phyloP scores from a whole-genome alignment of 192 early-diverging fungal genomes.

The Diversispora epigaea region DNA sequence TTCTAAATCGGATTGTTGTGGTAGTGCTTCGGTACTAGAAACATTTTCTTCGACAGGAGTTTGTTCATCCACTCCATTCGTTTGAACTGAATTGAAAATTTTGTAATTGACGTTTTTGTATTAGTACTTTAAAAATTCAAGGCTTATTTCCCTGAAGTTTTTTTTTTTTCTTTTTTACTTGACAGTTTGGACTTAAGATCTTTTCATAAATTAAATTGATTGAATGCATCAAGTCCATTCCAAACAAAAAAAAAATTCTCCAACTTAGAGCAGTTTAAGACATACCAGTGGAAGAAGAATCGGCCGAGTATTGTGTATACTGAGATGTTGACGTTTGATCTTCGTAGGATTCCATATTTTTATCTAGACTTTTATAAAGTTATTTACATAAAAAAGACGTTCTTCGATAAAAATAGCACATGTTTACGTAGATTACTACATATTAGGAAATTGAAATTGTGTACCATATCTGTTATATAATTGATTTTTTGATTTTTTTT shows the following conservation, averaged over 20 bases:
- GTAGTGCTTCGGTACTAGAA: not conserved
- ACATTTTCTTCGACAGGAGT: not conserved
- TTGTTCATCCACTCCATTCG: constrained; percentile 19
- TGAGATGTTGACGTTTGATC: constrained; percentile 11
- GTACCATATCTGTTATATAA: too few species aligned
- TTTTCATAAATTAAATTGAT: not conserved
- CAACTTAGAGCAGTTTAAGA: not conserved
- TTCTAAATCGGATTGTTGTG: constrained; percentile 50
- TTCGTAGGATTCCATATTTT: constrained; percentile 7
- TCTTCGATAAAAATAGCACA: too few species aligned
- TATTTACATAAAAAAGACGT: too few species aligned
- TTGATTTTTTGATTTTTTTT: too few species aligned
- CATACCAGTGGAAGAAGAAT: not conserved
- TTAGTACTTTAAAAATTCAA: not conserved
- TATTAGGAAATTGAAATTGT: too few species aligned
- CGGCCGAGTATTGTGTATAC: constrained; percentile 5
- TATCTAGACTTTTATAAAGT: not conserved
- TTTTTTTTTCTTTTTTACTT: not conserved
- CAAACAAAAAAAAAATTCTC: not conserved
- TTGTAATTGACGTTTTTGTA: not conserved
- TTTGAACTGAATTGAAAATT: constrained; percentile 13
- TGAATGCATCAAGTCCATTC: not conserved
- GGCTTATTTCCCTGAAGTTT: not conserved
- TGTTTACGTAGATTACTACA: too few species aligned
- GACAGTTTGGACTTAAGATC: not conserved